Evolutionary conservation across 352 stramenopile genomes (phyloP).

Genomic region (Blastocystis sp.): DNA sequence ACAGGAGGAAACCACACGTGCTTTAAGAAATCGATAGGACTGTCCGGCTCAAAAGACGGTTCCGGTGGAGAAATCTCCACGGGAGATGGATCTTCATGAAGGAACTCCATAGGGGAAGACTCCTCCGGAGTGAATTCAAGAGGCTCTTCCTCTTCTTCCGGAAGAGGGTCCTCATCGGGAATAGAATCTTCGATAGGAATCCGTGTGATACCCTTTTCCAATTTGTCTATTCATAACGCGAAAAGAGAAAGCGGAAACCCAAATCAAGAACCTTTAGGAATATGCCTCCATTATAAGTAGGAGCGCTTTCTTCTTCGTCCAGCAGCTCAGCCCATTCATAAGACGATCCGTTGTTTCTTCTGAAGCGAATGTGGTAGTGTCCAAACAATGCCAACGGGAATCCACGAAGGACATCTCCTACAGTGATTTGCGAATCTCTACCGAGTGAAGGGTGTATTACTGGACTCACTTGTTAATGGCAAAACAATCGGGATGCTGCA

Average conservation of each 20-base stretch:
- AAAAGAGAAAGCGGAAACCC: too few relatives aligned
- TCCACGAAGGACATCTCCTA: slow-evolving; percentile 2
- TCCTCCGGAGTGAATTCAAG: neutral
- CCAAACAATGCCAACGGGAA: slow-evolving; percentile 2
- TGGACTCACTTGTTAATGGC: neutral
- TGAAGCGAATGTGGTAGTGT: slow-evolving; percentile 16
- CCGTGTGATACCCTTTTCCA: neutral
- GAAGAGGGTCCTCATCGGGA: neutral
- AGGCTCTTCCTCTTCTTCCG: neutral
- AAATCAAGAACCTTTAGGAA: slow-evolving; percentile 15
- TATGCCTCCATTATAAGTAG: slow-evolving; percentile 25
- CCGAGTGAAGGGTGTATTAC: too few relatives aligned
- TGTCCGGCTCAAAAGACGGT: too few relatives aligned
- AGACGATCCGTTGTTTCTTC: neutral
- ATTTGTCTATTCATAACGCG: neutral
- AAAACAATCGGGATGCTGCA: neutral
- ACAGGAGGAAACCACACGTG: too few relatives aligned
- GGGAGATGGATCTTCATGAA: too few relatives aligned
- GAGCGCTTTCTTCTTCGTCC: slow-evolving; percentile 1
- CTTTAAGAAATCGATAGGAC: too few relatives aligned
- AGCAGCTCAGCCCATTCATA: neutral
- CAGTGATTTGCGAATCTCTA: slow-evolving; percentile 2
- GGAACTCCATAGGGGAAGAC: neutral
- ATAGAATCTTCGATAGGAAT: slow-evolving; percentile 7
- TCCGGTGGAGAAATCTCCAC: too few relatives aligned